phyloP scores from a whole-genome alignment of 371 early-diverging fungal genomes.

The Mortierella sp. region DNA sequence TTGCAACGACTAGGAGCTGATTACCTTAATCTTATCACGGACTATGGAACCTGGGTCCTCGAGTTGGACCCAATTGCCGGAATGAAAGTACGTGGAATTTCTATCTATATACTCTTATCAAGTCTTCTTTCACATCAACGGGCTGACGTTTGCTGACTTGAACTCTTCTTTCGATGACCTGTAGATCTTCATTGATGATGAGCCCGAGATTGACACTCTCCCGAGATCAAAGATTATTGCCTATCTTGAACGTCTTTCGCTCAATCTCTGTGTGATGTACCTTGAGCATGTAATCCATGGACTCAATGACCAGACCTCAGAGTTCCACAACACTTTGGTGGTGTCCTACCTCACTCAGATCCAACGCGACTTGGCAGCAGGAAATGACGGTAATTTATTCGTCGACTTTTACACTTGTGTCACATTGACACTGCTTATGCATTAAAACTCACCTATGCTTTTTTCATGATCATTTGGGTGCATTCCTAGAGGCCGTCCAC shows the following conservation, averaged over 20 bases:
- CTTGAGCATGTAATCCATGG: slow-evolving; percentile 81
- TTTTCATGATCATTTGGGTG: neutral
- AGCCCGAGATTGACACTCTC: slow-evolving; percentile 65
- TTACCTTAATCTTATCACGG: slow-evolving; percentile 82
- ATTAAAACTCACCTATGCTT: neutral
- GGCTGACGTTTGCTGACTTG: neutral
- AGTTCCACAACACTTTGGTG: slow-evolving; percentile 84
- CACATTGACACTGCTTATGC: neutral
- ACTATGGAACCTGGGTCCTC: slow-evolving; percentile 84
- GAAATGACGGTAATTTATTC: slow-evolving; percentile 23
- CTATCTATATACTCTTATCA: too few species aligned
- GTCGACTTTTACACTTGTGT: neutral
- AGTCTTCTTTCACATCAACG: neutral
- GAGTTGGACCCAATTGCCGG: slow-evolving; percentile 73
- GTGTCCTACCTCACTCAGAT: slow-evolving; percentile 74
- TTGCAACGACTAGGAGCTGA: slow-evolving; percentile 78
- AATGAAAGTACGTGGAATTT: slow-evolving; percentile 70
- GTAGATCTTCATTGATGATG: slow-evolving; percentile 83
- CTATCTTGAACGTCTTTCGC: slow-evolving; percentile 70
- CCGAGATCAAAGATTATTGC: slow-evolving; percentile 63
- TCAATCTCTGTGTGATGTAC: slow-evolving; percentile 76
- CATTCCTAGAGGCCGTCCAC: slow-evolving; percentile 7
- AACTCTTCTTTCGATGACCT: slow-evolving; percentile 1
- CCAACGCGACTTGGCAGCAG: slow-evolving; percentile 39
- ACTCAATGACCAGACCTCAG: slow-evolving; percentile 72